Base-by-base conservation (phyloP, 257 asterid genomes). In the Solanum bulbocastanum region DNA sequence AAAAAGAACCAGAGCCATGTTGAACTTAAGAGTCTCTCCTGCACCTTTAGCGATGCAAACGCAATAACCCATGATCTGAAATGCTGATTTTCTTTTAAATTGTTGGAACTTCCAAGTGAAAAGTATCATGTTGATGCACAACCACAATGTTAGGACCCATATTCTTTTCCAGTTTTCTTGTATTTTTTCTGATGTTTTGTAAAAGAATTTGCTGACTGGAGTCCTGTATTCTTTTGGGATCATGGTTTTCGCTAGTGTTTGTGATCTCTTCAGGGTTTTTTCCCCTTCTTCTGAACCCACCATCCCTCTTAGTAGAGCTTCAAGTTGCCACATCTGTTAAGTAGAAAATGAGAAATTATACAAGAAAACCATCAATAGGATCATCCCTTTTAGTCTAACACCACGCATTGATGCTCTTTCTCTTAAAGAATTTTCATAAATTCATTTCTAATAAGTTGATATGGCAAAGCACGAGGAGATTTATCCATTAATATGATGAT, bases 281-380 rank as follows among this genome's bases (percentile, higher is more conserved):
- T 87, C 86, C 35, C 56, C 89, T 12, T 92, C 95, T 23, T 88
- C 92, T 4, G 95, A 84, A 18, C 91, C 90, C 42, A 92, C 94
- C 94, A 95, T 91, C 66, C 98, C 99, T 89, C 96, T 91, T 44
- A 97, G 88, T 10, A 97, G 90, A 8, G 94, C 86, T 89, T 97
- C 98, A 5, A 97, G 98, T 92, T 97, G 98, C 98, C 98, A 95
- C 94, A 97, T 92, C 99, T 97, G 89, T 88, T 81, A 72, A 46
- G 4, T 15, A 14, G 49, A 68, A 23, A 44, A 88, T 25, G 71
- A 82, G 13, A 33, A 73, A 11, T 74, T 37, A 37, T 20, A 36
- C 1, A 10, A 73, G 32, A 11, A 73, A 36, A 15, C 52, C 37
- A 74, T 22, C 36, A 27, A 62, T 62, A 62, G 7, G 15, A 62